These are phyloP conservation scores for Botryotinia globosa DNA, from an alignment of 2,329 filamentous ascomycete genomes.

Conservation along the genomic window DNA sequence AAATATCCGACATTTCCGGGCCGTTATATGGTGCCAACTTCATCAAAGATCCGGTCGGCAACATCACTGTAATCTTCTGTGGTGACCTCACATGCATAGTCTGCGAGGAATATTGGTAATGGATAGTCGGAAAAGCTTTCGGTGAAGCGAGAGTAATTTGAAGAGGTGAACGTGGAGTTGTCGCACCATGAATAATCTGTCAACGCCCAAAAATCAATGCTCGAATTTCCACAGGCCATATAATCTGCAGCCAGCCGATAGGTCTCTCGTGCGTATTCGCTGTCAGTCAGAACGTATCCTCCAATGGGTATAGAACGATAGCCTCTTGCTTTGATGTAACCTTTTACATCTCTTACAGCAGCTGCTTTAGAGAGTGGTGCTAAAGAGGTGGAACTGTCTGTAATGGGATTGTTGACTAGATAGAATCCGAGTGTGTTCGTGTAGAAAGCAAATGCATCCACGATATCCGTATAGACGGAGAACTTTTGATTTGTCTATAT, in stretches of 20 bases:
- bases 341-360: background rate
- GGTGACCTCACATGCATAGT: background rate
- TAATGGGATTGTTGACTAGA: background rate
- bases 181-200: background rate
- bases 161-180: background rate
- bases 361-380: background rate
- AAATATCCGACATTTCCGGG: background rate
- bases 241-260: background rate
- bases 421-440: background rate
- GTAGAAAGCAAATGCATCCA: background rate
- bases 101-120: background rate
- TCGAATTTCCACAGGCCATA: background rate
- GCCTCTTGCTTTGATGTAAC: background rate
- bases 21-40: background rate
- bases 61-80: background rate
- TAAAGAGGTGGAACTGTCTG: background rate
- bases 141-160: background rate
- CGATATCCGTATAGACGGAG: background rate
- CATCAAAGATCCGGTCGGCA: background rate
- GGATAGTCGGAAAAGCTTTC: background rate
- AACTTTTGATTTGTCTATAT: background rate
- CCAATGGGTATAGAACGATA: background rate
- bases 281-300: background rate
- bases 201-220: background rate
- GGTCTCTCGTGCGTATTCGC: background rate